These are phyloP conservation scores for Sugiyamaella mastotermitis DNA, from an alignment of 805 yeast species.

Conservation along the genomic window DNA sequence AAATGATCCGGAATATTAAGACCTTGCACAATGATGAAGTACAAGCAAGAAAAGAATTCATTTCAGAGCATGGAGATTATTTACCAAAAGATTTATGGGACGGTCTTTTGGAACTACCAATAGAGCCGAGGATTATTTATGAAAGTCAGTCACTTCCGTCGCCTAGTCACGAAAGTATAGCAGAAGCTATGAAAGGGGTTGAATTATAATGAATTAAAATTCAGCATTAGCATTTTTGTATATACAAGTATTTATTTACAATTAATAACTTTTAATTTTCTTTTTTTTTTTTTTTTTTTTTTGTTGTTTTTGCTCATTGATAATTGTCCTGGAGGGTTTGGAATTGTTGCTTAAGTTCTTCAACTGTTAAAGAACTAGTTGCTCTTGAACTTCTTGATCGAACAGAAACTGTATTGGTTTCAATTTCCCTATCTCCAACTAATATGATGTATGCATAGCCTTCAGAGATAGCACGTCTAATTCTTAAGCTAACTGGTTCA, in stretches of 20 bases:
- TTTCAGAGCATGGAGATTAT: constrained; percentile 44
- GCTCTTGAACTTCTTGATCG: constrained; percentile 50
- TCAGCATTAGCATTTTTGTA: too few species aligned
- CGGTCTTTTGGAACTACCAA: constrained; percentile 34
- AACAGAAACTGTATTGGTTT: constrained; percentile 52
- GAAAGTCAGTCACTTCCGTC: constrained; percentile 18
- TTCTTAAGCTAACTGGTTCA: constrained; percentile 75
- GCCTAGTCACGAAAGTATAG: constrained; percentile 13
- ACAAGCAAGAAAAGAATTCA: constrained; percentile 37
- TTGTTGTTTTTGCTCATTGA: constrained; percentile 8
- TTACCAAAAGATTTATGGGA: constrained; percentile 53
- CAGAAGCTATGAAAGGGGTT: constrained; percentile 13
- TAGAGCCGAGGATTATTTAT: constrained; percentile 20
- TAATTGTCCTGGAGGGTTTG: constrained; percentile 45
- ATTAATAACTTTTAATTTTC: constrained; percentile 1
- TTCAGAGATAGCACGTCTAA: constrained; percentile 67
- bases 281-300: not conserved
- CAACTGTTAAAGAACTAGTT: constrained; percentile 36
- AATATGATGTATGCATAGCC: constrained; percentile 78
- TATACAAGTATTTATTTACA: not conserved
- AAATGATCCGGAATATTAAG: constrained; percentile 37
- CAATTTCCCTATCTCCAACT: constrained; percentile 81
- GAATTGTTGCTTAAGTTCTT: constrained; percentile 50
- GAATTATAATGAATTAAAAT: too few species aligned
- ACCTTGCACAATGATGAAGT: constrained; percentile 40